These are phyloP conservation scores for Exserohilum turcica DNA, from an alignment of 2,329 filamentous ascomycete species.

Conservation along the genomic window DNA sequence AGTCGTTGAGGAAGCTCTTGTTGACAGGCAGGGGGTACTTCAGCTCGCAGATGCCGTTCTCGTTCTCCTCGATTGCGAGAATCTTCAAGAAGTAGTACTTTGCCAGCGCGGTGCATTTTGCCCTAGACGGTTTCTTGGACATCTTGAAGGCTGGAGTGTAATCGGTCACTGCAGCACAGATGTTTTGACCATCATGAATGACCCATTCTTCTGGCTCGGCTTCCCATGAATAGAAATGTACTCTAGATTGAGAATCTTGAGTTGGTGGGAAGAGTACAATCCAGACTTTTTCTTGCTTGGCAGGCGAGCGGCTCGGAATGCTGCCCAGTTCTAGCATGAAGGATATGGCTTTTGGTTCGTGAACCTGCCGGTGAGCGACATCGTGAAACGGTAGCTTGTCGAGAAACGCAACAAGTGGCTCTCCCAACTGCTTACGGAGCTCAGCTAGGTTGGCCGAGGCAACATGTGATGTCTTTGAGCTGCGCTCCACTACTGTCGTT, in stretches of 20 bases:
- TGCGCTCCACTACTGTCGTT: neutral
- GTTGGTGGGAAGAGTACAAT: neutral
- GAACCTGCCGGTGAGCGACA: neutral
- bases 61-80: neutral
- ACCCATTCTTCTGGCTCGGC: neutral
- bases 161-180: neutral
- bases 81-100: constrained; percentile 13
- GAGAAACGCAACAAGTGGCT: neutral
- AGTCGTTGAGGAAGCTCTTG: neutral
- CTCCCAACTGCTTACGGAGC: neutral
- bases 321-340: constrained; percentile 3
- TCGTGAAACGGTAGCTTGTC: neutral
- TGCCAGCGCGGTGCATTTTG: constrained; percentile 6
- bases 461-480: neutral
- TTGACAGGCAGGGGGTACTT: neutral
- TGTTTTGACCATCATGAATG: neutral
- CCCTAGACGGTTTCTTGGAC: neutral
- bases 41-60: neutral
- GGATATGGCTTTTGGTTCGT: neutral
- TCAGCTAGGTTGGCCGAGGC: neutral
- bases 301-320: neutral
- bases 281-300: neutral
- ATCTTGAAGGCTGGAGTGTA: neutral
- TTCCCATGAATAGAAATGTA: neutral
- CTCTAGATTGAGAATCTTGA: neutral